Conservation (phyloP, 1,284 basidiomycete genomes). For the Clitocybe nebularis region DNA sequence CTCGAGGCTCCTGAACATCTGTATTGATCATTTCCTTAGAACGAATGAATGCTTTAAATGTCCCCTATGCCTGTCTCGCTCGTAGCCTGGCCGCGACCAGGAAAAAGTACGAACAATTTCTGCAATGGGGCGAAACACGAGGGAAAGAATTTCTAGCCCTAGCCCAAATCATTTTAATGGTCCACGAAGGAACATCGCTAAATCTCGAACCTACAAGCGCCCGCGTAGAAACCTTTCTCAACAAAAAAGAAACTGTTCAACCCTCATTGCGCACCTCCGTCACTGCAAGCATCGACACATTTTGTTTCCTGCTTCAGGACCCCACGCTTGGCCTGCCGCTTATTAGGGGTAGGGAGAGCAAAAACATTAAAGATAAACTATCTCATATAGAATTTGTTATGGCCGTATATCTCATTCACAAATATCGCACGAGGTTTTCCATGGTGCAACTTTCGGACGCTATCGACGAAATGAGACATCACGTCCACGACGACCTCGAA, state of each 20-base stretch:
- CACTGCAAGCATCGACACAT: slow-evolving; percentile 36
- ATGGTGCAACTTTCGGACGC: slow-evolving; percentile 37
- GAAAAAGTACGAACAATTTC: slow-evolving; percentile 27
- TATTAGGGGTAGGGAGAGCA: no score
- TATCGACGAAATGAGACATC: slow-evolving; percentile 40
- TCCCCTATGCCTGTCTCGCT: slow-evolving; percentile 43
- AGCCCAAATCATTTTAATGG: slow-evolving; percentile 44
- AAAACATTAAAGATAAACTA: slow-evolving; percentile 31
- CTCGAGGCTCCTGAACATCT: neutral
- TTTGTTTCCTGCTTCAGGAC: slow-evolving; percentile 34
- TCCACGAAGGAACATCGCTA: slow-evolving; percentile 33
- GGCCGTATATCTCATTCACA: slow-evolving; percentile 43
- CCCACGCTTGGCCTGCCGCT: slow-evolving; percentile 19
- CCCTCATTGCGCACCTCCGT: slow-evolving; percentile 3
- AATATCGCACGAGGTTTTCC: slow-evolving; percentile 32
- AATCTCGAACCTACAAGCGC: slow-evolving; percentile 22
- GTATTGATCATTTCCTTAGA: slow-evolving; percentile 16
- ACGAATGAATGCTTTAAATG: slow-evolving; percentile 49
- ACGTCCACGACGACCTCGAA: slow-evolving; percentile 27
- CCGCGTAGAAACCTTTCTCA: slow-evolving; percentile 40
- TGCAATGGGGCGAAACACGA: slow-evolving; percentile 50
- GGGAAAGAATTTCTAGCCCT: slow-evolving; percentile 59
- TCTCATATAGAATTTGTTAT: slow-evolving; percentile 57
- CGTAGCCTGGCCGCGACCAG: slow-evolving; percentile 35
- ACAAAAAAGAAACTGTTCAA: slow-evolving; percentile 6